Percentiles rank a stretch among this genome's conserved stretches.
phyloP scores from a whole-genome alignment of 768 basidiomycete species.

The Lactarius akahatsu region DNA sequence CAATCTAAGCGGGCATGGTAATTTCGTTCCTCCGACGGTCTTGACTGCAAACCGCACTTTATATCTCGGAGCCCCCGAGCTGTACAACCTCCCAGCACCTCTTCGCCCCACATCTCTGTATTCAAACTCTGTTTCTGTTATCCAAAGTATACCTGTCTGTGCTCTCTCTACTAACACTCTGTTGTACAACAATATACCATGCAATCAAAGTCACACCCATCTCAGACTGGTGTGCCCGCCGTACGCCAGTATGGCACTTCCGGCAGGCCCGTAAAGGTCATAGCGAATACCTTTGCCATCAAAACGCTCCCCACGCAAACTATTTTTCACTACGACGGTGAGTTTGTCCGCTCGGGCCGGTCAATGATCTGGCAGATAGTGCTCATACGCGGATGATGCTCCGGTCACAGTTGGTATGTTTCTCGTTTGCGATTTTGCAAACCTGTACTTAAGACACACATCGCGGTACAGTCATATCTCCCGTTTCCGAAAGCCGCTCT shows the following conservation, averaged over 20 bases:
- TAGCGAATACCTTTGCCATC: slow-evolving; percentile 24
- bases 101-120: not conserved
- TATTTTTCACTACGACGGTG: slow-evolving; percentile 25
- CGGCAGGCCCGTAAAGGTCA: slow-evolving; percentile 19
- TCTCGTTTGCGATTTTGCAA: not conserved
- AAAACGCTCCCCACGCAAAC: slow-evolving; percentile 20
- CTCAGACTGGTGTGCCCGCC: not conserved
- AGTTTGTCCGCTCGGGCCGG: not conserved
- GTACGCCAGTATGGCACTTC: slow-evolving; percentile 19
- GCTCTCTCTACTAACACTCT: not conserved
- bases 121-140: slow-evolving; percentile 5
- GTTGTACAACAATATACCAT: slow-evolving; percentile 15
- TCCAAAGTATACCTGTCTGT: not conserved
- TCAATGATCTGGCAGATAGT: not conserved
- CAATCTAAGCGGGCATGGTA: slow-evolving; percentile 3
- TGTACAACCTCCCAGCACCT: not conserved
- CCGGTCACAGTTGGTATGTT: slow-evolving; percentile 23
- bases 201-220: slow-evolving; percentile 5
- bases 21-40: not conserved
- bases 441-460: not conserved
- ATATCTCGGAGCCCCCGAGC: not conserved
- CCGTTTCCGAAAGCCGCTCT: slow-evolving; percentile 14
- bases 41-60: not conserved
- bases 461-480: slow-evolving; percentile 7
- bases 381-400: not conserved